Base-by-base conservation (phyloP, 805 yeast genomes). In the Sungouiella blattae region DNA sequence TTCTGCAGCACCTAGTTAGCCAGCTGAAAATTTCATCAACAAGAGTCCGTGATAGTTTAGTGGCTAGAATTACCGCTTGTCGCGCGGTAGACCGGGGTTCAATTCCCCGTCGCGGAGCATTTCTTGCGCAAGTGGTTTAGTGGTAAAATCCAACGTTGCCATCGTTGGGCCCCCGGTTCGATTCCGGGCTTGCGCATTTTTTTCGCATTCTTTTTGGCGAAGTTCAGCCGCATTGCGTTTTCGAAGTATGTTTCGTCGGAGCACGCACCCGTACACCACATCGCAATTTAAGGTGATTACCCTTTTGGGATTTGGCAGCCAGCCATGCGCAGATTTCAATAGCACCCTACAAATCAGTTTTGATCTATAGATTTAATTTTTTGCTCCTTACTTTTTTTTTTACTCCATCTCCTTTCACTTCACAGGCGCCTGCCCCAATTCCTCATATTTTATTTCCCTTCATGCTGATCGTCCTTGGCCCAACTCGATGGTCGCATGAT, bases 21-120 rank as follows among this genome's bases (percentile, higher is more conserved):
- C n/a, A n/a, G n/a, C n/a, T n/a, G n/a, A n/a, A n/a, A n/a, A n/a
- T n/a, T n/a, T n/a, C n/a, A n/a, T n/a, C n/a, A n/a, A n/a, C n/a
- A n/a, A n/a, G n/a, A 27, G 29, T 41, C 44, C 44, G 44, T 35
- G 44, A 41, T 41, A 41, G 44, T 41, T 41, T 41, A 41, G 44
- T 41, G 46, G 44, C 44, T 41, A 41, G 44, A 41, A 41, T 41
- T 39, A 38, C 44, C 44, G 44, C 44, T 41, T 41, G 44, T 41
- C 44, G 44, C 44, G 44, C 40, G 44, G 44, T 38, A 39, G 44
- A 41, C 44, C 44, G 44, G 44, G 44, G 44, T 41, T 41, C 44
- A 41, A 41, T 41, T 41, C 44, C 44, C 44, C 44, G 44, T 41
- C 44, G 41, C 44, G 44, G 44, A 41, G 44, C 44, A n/a, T n/a